Conservation (phyloP, 345 rosid species). For the Eucalyptus pauciflora region DNA sequence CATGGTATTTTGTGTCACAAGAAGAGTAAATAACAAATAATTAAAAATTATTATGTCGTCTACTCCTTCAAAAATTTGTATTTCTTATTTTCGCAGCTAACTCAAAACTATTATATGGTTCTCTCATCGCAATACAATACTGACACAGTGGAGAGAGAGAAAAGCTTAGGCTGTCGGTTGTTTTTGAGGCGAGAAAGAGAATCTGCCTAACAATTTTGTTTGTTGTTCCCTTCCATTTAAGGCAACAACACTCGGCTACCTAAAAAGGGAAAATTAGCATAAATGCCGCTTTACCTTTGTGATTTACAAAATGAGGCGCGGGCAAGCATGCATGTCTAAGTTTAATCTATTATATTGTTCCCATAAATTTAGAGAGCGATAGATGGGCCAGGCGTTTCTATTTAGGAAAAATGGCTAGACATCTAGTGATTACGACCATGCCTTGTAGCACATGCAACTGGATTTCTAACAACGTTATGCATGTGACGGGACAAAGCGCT, state of each 20-base stretch:
- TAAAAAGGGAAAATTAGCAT: slow-evolving; percentile 30
- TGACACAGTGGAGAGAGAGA: background rate
- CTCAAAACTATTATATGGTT: background rate
- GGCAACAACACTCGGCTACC: slow-evolving; percentile 23
- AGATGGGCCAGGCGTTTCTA: background rate
- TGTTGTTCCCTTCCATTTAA: slow-evolving; percentile 22
- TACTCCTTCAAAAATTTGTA: no score
- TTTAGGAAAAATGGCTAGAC: background rate
- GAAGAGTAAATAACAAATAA: no score
- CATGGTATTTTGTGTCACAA: no score
- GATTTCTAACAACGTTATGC: background rate
- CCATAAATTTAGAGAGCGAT: background rate
- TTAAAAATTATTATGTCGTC: no score
- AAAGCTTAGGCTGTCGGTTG: slow-evolving; percentile 25
- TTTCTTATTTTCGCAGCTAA: no score
- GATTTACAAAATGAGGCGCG: background rate
- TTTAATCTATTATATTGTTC: background rate
- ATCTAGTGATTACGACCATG: background rate
- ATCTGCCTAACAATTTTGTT: slow-evolving; percentile 7
- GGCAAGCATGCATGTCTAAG: background rate
- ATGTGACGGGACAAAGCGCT: background rate
- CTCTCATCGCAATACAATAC: background rate
- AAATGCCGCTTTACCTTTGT: background rate
- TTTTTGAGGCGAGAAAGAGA: slow-evolving; percentile 9
- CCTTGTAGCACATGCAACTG: background rate